These are phyloP conservation scores for Globisporangium carolinianum DNA, from an alignment of 352 stramenopile species.

Conservation along the genomic window DNA sequence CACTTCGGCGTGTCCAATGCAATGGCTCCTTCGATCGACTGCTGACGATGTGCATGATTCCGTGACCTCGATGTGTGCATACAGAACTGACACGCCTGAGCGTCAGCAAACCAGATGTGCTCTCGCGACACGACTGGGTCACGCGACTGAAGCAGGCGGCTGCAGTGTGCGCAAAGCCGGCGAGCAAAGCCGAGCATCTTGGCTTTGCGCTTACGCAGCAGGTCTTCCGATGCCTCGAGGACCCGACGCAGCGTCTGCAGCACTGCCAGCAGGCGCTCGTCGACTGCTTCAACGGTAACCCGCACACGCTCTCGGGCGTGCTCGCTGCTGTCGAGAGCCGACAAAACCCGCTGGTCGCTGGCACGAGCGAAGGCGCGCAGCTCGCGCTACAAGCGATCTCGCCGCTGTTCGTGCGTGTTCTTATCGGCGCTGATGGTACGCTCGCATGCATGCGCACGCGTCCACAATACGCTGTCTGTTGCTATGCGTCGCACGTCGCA, in stretches of 20 bases:
- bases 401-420: conserved; percentile 26
- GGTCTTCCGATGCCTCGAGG: conserved; percentile 17
- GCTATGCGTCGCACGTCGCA: no score
- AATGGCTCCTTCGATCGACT: neutral
- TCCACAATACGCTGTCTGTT: no score
- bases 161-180: conserved; percentile 33
- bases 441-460: neutral
- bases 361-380: neutral
- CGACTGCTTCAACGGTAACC: conserved; percentile 37
- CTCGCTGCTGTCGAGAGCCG: conserved; percentile 24
- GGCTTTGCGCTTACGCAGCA: conserved; percentile 30
- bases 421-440: conserved; percentile 21
- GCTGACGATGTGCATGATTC: neutral
- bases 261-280: conserved; percentile 18
- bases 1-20: no score
- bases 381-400: conserved; percentile 17
- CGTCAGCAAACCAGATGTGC: neutral
- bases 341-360: conserved; percentile 4
- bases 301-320: conserved; percentile 26
- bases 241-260: conserved; percentile 1
- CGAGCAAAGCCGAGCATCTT: conserved; percentile 42
- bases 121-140: conserved; percentile 3
- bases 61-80: neutral
- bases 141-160: conserved; percentile 28
- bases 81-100: neutral